These are phyloP conservation scores for Hansenula anomala DNA, from an alignment of 1,139 yeast genomes.

Conservation along the genomic window DNA sequence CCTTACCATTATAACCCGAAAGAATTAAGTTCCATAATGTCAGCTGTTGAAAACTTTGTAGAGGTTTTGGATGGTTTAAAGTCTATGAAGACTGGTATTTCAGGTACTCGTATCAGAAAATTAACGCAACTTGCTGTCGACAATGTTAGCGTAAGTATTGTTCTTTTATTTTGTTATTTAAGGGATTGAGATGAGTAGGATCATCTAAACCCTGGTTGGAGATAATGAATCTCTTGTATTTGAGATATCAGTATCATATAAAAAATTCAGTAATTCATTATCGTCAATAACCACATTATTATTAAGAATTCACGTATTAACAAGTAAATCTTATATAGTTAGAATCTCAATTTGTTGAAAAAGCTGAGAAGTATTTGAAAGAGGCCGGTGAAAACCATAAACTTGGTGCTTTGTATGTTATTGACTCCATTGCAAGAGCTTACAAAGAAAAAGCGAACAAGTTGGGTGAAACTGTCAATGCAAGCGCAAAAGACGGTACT, in stretches of 20 bases:
- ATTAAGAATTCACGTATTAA: not conserved
- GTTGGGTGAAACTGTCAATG: slow-evolving; percentile 38
- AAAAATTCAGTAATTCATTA: not conserved
- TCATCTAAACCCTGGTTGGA: too few species aligned
- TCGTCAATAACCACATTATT: too few species aligned
- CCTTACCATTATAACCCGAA: too few species aligned
- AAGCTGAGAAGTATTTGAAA: slow-evolving; percentile 65
- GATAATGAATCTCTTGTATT: too few species aligned
- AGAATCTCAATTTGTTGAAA: slow-evolving; percentile 56
- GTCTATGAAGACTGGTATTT: slow-evolving; percentile 82
- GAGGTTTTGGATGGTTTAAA: slow-evolving; percentile 68
- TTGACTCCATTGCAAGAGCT: slow-evolving; percentile 88
- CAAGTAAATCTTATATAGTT: slow-evolving; percentile 23
- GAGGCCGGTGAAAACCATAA: slow-evolving; percentile 50
- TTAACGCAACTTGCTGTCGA: slow-evolving; percentile 74
- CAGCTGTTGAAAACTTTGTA: slow-evolving; percentile 57
- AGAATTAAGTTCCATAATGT: slow-evolving; percentile 16
- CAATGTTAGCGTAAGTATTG: slow-evolving; percentile 44
- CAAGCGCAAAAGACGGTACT: slow-evolving; percentile 61
- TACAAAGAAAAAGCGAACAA: slow-evolving; percentile 72
- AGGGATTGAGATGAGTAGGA: too few species aligned
- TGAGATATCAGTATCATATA: too few species aligned
- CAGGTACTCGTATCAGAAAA: slow-evolving; percentile 90
- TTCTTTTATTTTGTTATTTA: too few species aligned
- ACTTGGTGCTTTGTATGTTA: slow-evolving; percentile 84